These are phyloP conservation scores for Helichrysum umbraculigerum DNA, from an alignment of 129 eudicot genomes.

Conservation along the genomic window DNA sequence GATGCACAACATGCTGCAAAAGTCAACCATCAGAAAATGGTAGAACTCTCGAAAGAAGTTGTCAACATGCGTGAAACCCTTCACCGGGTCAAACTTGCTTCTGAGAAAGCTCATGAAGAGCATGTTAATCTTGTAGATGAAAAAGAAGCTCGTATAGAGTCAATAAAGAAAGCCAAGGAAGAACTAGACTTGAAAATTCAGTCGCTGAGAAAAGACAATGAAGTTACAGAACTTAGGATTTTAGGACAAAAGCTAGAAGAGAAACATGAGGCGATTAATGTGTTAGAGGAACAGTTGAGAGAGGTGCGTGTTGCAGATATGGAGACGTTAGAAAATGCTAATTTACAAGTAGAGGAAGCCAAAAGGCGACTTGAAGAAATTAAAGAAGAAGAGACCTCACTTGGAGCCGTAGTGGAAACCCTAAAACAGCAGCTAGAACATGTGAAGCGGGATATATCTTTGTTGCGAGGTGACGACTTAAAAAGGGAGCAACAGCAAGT, in stretches of 20 bases:
- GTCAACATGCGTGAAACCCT: constrained; percentile 47
- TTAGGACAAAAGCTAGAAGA: constrained; percentile 54
- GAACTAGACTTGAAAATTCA: constrained; percentile 40
- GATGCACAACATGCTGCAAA: constrained; percentile 65
- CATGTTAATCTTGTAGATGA: constrained; percentile 43
- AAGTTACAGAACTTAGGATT: constrained; percentile 33
- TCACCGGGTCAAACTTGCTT: constrained; percentile 48
- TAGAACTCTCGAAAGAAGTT: constrained; percentile 56
- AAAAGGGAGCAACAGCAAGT: constrained; percentile 47
- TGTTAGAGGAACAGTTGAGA: constrained; percentile 55
- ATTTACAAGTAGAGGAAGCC: constrained; percentile 50
- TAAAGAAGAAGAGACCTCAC: constrained; percentile 42
- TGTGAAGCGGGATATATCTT: constrained; percentile 44
- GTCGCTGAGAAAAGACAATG: constrained; percentile 43
- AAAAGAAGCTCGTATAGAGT: constrained; percentile 41
- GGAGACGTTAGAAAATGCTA: constrained; percentile 32
- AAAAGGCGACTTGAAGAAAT: constrained; percentile 43
- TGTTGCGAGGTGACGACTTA: constrained; percentile 38
- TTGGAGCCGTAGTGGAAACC: constrained; percentile 40
- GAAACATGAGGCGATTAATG: constrained; percentile 48
- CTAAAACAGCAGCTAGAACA: constrained; percentile 52
- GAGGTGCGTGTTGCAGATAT: constrained; percentile 52
- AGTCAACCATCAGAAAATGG: constrained; percentile 50
- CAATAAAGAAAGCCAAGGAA: constrained; percentile 40
- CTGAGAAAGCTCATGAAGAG: constrained; percentile 50